Base-by-base conservation (phyloP, 2,329 filamentous ascomycete genomes). In the Didymella arachidicola region DNA sequence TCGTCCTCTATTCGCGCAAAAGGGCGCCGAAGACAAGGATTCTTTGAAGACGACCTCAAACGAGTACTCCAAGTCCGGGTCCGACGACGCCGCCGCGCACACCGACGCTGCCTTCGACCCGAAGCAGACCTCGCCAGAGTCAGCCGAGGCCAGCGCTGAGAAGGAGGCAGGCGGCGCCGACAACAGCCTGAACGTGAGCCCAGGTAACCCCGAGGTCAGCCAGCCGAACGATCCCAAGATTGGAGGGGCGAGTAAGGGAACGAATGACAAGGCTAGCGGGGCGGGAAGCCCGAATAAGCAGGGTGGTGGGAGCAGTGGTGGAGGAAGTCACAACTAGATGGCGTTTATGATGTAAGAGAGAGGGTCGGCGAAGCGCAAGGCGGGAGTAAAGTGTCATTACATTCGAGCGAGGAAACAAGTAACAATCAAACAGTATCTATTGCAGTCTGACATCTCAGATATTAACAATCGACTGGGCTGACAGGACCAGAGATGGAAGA, bases 51-150 rank as follows among this genome's bases (percentile, higher is more conserved):
- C 89, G 0, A 81, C 85, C 32, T 78, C 84, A 2, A 86, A 83
- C 53, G 91, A 96, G 72, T 86, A 88, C 77, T 86, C 86, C 57
- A 86, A 89, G 71, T 87, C 86, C 48, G 89, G 86, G 3, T 86
- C 85, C 0, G 91, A 87, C 64, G 79, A 87, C 42, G 78, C 79
- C 12, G 83, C 87, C 0, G 79, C 82, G 29, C 79, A 84, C 56
- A 73, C 80, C 3, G 81, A 87, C 41, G 83, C 87, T 0, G 89
- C 92, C 1, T 96, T 91, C 76, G 83, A 92, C 72, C 86, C 87
- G 0, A 77, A 81, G 54, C 86, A 85, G 73, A 93, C 90, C 26
- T 79, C 82, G 19, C 92, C 92, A 0, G 88, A 92, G 71, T 70
- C 77, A 22, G 85, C 87, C 77, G 84, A 79, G 65, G 72, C 60